Conservation (phyloP, 441 rosid genomes). For the Pelargonium myrrhifolium region DNA sequence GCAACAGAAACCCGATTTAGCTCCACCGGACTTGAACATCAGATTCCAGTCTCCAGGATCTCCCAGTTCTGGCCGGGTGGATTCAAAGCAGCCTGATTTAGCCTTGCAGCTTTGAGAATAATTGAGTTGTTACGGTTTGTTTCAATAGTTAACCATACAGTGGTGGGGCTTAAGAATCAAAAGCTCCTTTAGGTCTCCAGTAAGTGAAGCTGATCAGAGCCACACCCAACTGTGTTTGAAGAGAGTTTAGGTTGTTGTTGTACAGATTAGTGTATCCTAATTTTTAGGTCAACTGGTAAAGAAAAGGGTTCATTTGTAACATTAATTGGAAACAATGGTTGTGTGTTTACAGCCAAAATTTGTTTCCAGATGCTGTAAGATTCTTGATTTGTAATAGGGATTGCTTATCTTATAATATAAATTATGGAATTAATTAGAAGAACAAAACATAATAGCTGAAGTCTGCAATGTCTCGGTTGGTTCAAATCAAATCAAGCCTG, state of each 20-base stretch:
- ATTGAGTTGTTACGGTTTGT: background rate
- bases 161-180: background rate
- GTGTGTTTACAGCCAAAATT: slow-evolving; percentile 11
- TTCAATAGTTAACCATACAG: background rate
- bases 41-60: slow-evolving; percentile 86
- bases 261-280: slow-evolving; percentile 36
- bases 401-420: background rate
- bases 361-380: slow-evolving; percentile 16
- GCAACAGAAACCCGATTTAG: slow-evolving; percentile 33
- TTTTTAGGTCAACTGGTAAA: slow-evolving; percentile 23
- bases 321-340: slow-evolving; percentile 17
- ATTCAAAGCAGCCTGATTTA: slow-evolving; percentile 75
- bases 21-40: slow-evolving; percentile 82
- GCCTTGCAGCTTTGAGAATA: slow-evolving; percentile 65
- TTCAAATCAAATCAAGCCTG: no score
- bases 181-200: slow-evolving; percentile 16
- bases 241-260: slow-evolving; percentile 31
- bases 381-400: slow-evolving; percentile 10
- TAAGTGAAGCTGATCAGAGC: slow-evolving; percentile 24
- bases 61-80: slow-evolving; percentile 40
- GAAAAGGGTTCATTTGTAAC: slow-evolving; percentile 24
- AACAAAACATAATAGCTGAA: no score
- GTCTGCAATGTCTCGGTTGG: no score
- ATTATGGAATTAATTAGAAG: no score
- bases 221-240: slow-evolving; percentile 25